Conservation (phyloP, 2,329 filamentous ascomycete genomes). For the Penicillium sp. region DNA sequence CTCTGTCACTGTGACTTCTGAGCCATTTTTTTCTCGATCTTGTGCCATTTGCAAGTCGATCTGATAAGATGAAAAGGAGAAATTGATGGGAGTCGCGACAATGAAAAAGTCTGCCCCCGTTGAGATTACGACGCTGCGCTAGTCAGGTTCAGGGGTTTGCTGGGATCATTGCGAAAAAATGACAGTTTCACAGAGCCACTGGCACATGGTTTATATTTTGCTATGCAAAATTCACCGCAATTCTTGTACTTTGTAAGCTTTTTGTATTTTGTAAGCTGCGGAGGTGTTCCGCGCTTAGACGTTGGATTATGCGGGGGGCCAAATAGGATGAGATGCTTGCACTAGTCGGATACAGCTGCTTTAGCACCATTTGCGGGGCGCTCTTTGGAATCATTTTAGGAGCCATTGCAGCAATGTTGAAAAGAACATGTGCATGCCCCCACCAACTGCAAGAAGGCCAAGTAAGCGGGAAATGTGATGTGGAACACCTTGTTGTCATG, state of each 20-base stretch:
- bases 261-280: constrained; percentile 12
- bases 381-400: no score
- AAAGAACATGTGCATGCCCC: no score
- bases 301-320: not conserved
- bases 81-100: not conserved
- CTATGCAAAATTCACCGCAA: not conserved
- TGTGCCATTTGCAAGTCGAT: not conserved
- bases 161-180: not conserved
- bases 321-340: not conserved
- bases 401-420: no score
- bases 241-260: constrained; percentile 5
- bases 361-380: not conserved
- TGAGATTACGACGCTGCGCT: not conserved
- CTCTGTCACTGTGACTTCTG: not conserved
- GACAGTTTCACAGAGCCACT: no score
- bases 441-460: no score
- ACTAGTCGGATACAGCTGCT: not conserved
- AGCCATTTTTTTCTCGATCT: constrained; percentile 17
- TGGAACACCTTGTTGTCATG: no score
- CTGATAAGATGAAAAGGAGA: not conserved
- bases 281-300: constrained; percentile 8
- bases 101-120: not conserved
- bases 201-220: no score
- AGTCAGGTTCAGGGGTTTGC: not conserved
- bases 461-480: no score